A percentile compares a stretch with the other conserved stretches of the same genome.
phyloP scores from a whole-genome alignment of 768 basidiomycete species.

The Mycena polygramma region DNA sequence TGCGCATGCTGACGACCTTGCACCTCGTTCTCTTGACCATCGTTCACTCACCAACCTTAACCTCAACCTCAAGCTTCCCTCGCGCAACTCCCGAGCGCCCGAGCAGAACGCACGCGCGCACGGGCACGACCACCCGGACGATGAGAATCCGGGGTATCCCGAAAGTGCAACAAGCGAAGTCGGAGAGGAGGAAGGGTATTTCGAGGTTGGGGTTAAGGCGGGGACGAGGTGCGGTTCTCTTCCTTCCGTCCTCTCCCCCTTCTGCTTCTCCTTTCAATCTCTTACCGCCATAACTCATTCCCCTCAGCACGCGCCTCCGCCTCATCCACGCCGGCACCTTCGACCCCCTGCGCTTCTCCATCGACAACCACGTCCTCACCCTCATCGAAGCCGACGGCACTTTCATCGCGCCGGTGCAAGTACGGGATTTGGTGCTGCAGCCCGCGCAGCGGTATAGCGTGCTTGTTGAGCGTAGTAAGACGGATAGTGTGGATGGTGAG shows the following conservation, averaged over 20 bases:
- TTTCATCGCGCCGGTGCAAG: conserved; percentile 52
- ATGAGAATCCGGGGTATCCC: neutral
- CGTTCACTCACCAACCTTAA: no score
- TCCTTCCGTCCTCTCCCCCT: neutral
- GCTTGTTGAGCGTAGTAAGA: conserved; percentile 44
- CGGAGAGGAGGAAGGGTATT: neutral
- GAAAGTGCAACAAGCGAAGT: neutral
- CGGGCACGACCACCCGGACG: neutral
- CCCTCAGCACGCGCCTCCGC: conserved; percentile 58
- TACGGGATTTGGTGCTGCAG: conserved; percentile 55
- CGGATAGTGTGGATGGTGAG: neutral
- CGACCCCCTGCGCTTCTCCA: conserved; percentile 58
- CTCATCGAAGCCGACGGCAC: conserved; percentile 66
- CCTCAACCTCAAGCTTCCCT: no score
- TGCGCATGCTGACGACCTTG: neutral
- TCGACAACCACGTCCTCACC: conserved; percentile 60
- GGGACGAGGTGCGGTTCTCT: conserved; percentile 5
- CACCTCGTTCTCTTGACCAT: no score
- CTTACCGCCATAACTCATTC: no score
- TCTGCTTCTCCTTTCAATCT: no score
- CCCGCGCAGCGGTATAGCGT: conserved; percentile 68
- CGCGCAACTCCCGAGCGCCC: no score
- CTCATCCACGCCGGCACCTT: conserved; percentile 63
- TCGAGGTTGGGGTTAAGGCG: neutral
- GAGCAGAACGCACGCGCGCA: no score